Evolutionary conservation across 805 yeast genomes (phyloP), one percentile per base, ranked within the genome.

Genomic region (Candida awuae): DNA sequence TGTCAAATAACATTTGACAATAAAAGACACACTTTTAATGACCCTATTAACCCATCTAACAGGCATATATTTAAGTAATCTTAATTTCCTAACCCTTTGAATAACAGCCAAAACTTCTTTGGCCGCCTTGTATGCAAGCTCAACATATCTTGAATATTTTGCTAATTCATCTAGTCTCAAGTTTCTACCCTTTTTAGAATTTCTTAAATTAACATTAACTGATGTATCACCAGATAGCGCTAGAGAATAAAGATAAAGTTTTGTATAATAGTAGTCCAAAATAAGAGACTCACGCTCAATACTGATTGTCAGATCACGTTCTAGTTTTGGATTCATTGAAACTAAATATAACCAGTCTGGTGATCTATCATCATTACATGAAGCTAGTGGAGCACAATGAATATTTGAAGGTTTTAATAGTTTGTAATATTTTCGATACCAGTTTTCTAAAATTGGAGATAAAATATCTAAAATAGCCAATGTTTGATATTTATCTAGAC

Each of bases 21-120:
- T 71, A 55, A 87, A 88, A 2, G 95, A 92, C 10, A 86, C 86
- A 0, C 96, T 84, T 50, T 90, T 75, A 16, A 88, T 87, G 20
- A 86, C 77, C 37, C 95, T 68, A 0, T 84, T 81, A 6, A 83
- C 78, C 95, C 96, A 87, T 46, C 95, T 66, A n/a, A 86, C 87
- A 1, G 97, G 96, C 79, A 87, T 85, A 53, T 70, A 81, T 41
- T 77, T 67, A 38, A 86, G 62, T 66, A 80, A 62, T 42, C 71
- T 74, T 42, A 81, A 61, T 45, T 68, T 68, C 50, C 80, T 84
- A 6, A 86, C 77, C 29, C 92, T 62, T 40, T 74, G 75, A 4
- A 88, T 83, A 4, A 82, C 80, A 18, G 72, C 68, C 20, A 88
- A 62, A 50, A 84, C 73, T 54, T 84, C 94, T 50, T 79, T 78